These are phyloP conservation scores for Fusarium napiforme DNA, from an alignment of 2,329 filamentous ascomycete species.

Conservation along the genomic window DNA sequence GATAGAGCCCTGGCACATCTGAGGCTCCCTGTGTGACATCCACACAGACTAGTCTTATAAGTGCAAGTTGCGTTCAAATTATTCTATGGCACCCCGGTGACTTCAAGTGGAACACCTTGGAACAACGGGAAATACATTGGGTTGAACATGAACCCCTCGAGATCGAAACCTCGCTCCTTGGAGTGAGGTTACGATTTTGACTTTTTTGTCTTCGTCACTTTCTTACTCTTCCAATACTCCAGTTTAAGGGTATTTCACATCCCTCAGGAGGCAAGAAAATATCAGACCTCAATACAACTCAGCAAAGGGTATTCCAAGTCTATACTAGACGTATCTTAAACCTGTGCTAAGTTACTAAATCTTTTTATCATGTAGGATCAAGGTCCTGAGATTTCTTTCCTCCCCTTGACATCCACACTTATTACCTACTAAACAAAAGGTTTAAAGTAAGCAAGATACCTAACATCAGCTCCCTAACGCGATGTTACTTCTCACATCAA, in stretches of 20 bases:
- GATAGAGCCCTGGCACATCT: not conserved
- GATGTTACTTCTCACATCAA: not conserved
- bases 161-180: conserved; percentile 6
- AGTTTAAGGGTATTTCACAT: not conserved
- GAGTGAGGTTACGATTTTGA: conserved; percentile 8
- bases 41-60: conserved; percentile 3
- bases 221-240: not conserved
- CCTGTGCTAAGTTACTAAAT: too few species aligned
- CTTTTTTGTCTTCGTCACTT: not conserved
- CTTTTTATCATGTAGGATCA: too few species aligned
- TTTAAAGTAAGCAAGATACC: not conserved
- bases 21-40: not conserved
- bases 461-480: not conserved
- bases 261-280: too few species aligned
- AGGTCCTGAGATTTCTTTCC: too few species aligned
- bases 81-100: conserved; percentile 9
- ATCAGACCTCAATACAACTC: too few species aligned
- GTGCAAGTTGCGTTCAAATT: not conserved
- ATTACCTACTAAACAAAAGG: not conserved
- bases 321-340: too few species aligned
- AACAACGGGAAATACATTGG: not conserved
- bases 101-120: conserved; percentile 1
- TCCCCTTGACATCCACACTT: not conserved
- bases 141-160: not conserved
- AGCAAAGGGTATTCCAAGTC: too few species aligned